Evolutionary conservation across 2,329 filamentous ascomycete genomes (phyloP), one percentile per base, ranked within the genome.

Genomic region (Ophiostoma sp.): DNA sequence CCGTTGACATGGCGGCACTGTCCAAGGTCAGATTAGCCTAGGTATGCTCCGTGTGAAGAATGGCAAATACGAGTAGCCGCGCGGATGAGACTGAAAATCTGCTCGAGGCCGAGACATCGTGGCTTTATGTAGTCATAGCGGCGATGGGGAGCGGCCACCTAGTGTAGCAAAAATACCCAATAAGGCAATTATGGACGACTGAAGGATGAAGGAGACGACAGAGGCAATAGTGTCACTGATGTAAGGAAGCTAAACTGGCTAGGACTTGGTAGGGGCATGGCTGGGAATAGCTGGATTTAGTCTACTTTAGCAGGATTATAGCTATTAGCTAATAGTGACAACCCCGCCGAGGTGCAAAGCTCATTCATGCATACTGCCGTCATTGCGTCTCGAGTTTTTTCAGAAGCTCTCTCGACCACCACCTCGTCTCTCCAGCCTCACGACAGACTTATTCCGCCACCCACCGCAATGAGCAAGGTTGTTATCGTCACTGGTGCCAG

Each of bases 401-500:
- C 55, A 27, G 55, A 27, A 55, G 49, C 49, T 58, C 55, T 40
- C 27, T 18, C 55, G 55, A 58, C 38, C 55, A 12, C 38, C 11
- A 16, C 27, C 55, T 11, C 27, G 36, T 14, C 7, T 18, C n/a
- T 11, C 49, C 16, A 16, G 14, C 18, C 16, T 4, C 18, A 55
- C 49, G 2, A 4, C 36, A 11, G 7, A 58, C 52, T 27, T 12
- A 12, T 44, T 58, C n/a, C 18, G 38, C 27, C 27, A 18, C 16
- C 45, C 12, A 38, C 18, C 60, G 42, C 64, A 64, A 73, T 72
- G 71, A 69, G 67, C 67, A 73, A 91, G 76, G 87, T 86, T 36
- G 85, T 93, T 74, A 87, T 93, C 70, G 81, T 93, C 45, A 89
- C 86, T 2, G 87, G 87, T 42, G 86, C 86, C 18, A 88, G 85